Percentiles rank a stretch among this genome's conserved stretches.
phyloP scores from a whole-genome alignment of 2,329 filamentous ascomycete genomes.

The Alternaria atra region DNA sequence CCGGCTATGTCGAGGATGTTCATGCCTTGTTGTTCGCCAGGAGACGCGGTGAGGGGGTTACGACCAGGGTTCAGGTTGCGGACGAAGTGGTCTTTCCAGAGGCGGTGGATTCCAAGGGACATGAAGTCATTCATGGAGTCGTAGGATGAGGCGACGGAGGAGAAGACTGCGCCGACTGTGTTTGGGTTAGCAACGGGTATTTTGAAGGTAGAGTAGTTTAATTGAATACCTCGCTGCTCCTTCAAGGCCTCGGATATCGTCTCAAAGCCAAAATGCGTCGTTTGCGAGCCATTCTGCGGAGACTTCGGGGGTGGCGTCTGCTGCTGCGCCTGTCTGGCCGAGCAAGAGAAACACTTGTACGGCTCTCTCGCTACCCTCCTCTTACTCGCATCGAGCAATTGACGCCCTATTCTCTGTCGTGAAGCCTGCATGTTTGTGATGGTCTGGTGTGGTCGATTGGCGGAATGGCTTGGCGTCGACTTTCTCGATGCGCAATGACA shows the following conservation, averaged over 20 bases:
- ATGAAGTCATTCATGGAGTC: slow-evolving; percentile 99
- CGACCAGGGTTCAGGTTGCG: slow-evolving; percentile 85
- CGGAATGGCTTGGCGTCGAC: slow-evolving; percentile 40
- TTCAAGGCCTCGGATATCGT: slow-evolving; percentile 85
- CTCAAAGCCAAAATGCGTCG: slow-evolving; percentile 91
- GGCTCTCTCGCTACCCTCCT: slow-evolving; percentile 33
- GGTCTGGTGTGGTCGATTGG: slow-evolving; percentile 10
- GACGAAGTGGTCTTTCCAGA: slow-evolving; percentile 99
- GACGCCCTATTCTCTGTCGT: slow-evolving; percentile 37
- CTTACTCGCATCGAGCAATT: slow-evolving; percentile 39
- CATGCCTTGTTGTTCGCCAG: slow-evolving; percentile 59
- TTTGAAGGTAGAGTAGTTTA: not conserved
- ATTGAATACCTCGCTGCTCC: slow-evolving; percentile 65
- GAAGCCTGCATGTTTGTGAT: slow-evolving; percentile 41
- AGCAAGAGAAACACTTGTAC: slow-evolving; percentile 63
- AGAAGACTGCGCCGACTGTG: slow-evolving; percentile 85
- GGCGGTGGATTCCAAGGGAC: slow-evolving; percentile 94
- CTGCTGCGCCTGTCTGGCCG: slow-evolving; percentile 52
- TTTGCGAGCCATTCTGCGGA: slow-evolving; percentile 58
- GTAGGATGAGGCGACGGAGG: slow-evolving; percentile 91
- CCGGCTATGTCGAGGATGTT: slow-evolving; percentile 94
- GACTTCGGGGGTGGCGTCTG: slow-evolving; percentile 48
- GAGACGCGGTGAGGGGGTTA: slow-evolving; percentile 56
- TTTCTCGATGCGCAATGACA: slow-evolving; percentile 39
- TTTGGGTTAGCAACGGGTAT: slow-evolving; percentile 42